Evolutionary conservation across 164 flowering plant species (phyloP).

Genomic region (Kingdonia uniflora): DNA sequence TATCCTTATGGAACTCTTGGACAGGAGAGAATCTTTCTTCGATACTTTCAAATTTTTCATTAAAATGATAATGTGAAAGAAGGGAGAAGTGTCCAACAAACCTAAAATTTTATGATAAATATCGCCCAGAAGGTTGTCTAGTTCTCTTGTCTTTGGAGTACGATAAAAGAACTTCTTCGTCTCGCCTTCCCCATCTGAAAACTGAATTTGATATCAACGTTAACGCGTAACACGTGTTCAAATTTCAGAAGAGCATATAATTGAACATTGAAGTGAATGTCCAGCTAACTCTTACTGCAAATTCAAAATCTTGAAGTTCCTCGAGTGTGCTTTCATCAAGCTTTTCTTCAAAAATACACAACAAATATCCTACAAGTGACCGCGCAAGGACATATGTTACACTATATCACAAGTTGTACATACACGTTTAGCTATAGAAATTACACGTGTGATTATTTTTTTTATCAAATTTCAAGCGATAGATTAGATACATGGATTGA

Average conservation of each 20-base stretch:
- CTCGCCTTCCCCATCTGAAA: slow-evolving; percentile 67
- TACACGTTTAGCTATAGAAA: too few relatives aligned
- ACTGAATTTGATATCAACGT: slow-evolving; percentile 25
- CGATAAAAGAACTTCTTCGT: slow-evolving; percentile 60
- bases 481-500: too few relatives aligned
- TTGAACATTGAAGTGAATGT: not conserved
- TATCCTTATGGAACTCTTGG: too few relatives aligned
- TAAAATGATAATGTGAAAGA: not conserved
- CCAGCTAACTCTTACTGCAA: slow-evolving; percentile 50
- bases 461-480: too few relatives aligned
- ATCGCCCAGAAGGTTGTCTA: slow-evolving; percentile 86
- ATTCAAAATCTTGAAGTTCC: slow-evolving; percentile 63
- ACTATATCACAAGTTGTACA: too few relatives aligned
- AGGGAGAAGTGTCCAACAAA: slow-evolving; percentile 12
- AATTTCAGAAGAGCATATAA: too few relatives aligned
- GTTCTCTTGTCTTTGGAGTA: slow-evolving; percentile 76
- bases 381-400: too few relatives aligned
- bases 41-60: not conserved
- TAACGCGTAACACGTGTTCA: not conserved
- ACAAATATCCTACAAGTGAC: slow-evolving; percentile 62
- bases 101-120: slow-evolving; percentile 92
- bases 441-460: too few relatives aligned
- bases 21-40: not conserved
- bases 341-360: slow-evolving; percentile 71
- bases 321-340: slow-evolving; percentile 44